Evolutionary conservation across 1,284 basidiomycete genomes (phyloP).

Genomic region (Ustilago hordei): DNA sequence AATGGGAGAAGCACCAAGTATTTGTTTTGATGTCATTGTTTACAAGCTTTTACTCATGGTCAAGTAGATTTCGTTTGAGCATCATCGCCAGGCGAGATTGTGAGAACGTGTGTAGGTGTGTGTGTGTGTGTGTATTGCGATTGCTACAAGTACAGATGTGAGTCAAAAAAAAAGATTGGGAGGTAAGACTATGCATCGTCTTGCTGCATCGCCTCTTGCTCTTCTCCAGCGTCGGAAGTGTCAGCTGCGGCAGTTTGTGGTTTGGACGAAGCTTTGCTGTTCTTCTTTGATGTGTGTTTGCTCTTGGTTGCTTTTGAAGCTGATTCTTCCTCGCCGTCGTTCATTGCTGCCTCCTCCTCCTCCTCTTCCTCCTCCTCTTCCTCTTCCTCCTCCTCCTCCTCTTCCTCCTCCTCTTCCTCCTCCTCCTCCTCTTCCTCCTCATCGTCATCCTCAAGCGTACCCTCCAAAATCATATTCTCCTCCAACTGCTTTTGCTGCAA

Average conservation of each 20-base stretch:
- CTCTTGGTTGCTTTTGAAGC: constrained; percentile 17
- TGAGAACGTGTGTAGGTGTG: background rate
- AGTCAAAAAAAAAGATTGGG: background rate
- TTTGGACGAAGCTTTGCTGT: constrained; percentile 22
- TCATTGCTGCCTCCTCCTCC: constrained; percentile 1
- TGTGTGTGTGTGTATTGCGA: background rate
- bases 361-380: constrained; percentile 22
- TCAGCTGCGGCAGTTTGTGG: background rate
- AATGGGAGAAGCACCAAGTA: background rate
- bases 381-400: constrained; percentile 24
- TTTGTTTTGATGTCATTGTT: background rate
- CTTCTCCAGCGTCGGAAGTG: background rate
- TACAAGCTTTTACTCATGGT: background rate
- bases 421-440: constrained; percentile 30
- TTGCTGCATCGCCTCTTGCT: constrained; percentile 30
- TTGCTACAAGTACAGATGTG: constrained; percentile 10
- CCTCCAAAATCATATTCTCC: constrained; percentile 48
- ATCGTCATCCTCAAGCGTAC: constrained; percentile 37
- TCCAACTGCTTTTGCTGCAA: constrained; percentile 30
- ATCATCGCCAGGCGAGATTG: background rate
- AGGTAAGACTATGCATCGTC: constrained; percentile 11
- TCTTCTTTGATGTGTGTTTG: constrained; percentile 24
- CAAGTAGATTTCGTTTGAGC: constrained; percentile 2
- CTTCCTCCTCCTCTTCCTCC: constrained; percentile 27
- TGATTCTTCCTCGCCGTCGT: constrained; percentile 10